Evolutionary conservation across 441 rosid genomes (phyloP), one percentile per base, ranked within the genome.

Genomic region (Aquilaria agallochum): DNA sequence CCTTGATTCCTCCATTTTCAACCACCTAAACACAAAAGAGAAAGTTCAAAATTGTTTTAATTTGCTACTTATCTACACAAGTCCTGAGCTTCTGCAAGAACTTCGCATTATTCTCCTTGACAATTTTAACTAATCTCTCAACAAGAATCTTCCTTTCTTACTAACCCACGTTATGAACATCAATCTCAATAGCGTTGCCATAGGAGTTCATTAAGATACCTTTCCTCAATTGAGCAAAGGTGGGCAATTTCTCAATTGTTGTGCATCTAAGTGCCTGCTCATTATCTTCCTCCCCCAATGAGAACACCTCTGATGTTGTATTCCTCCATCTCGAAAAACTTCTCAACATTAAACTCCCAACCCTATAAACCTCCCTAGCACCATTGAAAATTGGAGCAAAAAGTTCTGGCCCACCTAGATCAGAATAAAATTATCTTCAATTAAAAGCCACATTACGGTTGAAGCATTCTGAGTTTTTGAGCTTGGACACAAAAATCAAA

Each of bases 241-340:
- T 91, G 0, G 94, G 96, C 32, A 88, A 82, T 52, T 76, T 88
- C 76, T 91, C 92, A 5, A 88, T 72, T 4, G 87, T 86, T 9
- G 88, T 89, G 87, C 89, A 80, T 68, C 68, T 81, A 12, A 88
- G 70, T 20, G 78, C 88, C 62, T 83, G 85, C 50, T 88, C 93
- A 42, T 86, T 90, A 33, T 80, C 88, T 47, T 79, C 80, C 3
- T 72, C 66, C 10, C 73, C 48, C 3, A 50, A 63, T 44, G 83
- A 76, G 60, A 77, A 84, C 5, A 53, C 78, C 0, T 60, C 62
- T 53, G 31, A 34, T 47, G 50, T 46, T 12, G 3, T 47, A 62
- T 56, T 60, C 64, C 81, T 70, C 77, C 77, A 52, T 14, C 49
- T 34, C 15, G 80, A 72, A 46, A 55, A 48, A 32, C 78, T 73